Evolutionary conservation across 2,329 filamentous ascomycete genomes (phyloP).

Genomic region (Torrubiellomyces zombiae): DNA sequence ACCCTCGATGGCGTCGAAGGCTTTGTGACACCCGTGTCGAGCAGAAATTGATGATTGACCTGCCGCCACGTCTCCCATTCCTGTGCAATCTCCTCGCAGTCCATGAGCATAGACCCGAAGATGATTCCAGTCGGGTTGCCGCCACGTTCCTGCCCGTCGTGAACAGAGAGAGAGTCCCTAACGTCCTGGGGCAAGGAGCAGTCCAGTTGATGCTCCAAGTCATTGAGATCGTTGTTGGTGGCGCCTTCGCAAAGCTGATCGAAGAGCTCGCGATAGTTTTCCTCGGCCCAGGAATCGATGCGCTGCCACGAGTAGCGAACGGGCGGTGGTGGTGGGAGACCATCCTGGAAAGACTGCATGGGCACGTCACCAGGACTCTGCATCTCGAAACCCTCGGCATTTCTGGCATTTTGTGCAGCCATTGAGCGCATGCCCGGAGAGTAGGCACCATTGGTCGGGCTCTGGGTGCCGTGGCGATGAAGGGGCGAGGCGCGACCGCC

Average conservation of each 20-base stretch:
- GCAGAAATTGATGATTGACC: conserved; percentile 80
- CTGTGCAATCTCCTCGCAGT: conserved; percentile 95
- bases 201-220: conserved; percentile 89
- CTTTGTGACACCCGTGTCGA: conserved; percentile 37
- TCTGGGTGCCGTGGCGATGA: conserved; percentile 29
- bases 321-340: conserved; percentile 75
- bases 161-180: conserved; percentile 74
- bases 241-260: conserved; percentile 88
- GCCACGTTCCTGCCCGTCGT: conserved; percentile 94
- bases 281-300: conserved; percentile 87
- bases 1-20: conserved; percentile 55
- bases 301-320: conserved; percentile 81
- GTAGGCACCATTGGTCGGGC: conserved; percentile 51
- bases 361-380: conserved; percentile 70
- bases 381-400: conserved; percentile 51
- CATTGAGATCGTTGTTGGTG: conserved; percentile 89
- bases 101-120: conserved; percentile 86
- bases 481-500: conserved; percentile 34
- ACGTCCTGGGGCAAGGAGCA: conserved; percentile 87
- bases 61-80: conserved; percentile 95
- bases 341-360: conserved; percentile 91
- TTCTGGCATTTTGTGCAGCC: conserved; percentile 58
- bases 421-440: conserved; percentile 86
- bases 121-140: conserved; percentile 83
- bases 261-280: conserved; percentile 85